Conservation (phyloP, 2,329 filamentous ascomycete genomes). For the Aspergillus pseudotamarii region DNA sequence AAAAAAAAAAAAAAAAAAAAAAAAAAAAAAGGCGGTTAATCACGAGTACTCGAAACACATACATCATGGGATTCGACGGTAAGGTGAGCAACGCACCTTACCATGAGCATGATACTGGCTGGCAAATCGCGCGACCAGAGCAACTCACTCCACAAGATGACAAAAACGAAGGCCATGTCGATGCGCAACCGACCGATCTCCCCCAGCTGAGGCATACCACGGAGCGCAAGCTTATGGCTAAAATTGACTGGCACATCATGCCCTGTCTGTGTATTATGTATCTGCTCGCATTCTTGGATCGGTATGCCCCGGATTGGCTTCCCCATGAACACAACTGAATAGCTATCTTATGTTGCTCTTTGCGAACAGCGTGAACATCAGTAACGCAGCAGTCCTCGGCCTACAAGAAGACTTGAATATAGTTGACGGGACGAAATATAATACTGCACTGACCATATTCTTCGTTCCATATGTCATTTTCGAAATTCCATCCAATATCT, state of each 20-base stretch:
- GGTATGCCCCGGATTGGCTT: constrained; percentile 32
- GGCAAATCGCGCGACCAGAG: constrained; percentile 7
- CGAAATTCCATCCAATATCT: constrained; percentile 70
- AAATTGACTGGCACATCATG: constrained; percentile 71
- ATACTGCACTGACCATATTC: constrained; percentile 77
- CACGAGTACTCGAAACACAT: neutral
- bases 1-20: too few relatives aligned
- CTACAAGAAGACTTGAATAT: constrained; percentile 66
- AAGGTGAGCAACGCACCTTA: neutral
- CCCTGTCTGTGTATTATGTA: constrained; percentile 75
- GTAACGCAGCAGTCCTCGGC: constrained; percentile 72
- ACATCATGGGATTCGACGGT: constrained; percentile 11
- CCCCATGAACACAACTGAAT: neutral
- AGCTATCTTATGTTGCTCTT: neutral
- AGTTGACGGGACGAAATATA: constrained; percentile 60
- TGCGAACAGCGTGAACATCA: constrained; percentile 68
- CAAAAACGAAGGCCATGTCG: constrained; percentile 25
- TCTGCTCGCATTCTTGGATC: constrained; percentile 67
- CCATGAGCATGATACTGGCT: neutral
- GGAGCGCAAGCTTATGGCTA: constrained; percentile 67
- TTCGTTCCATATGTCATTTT: constrained; percentile 74
- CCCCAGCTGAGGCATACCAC: constrained; percentile 40
- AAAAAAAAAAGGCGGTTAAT: neutral
- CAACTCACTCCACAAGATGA: constrained; percentile 12
- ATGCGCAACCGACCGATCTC: constrained; percentile 25